A percentile compares a stretch with the other conserved stretches of the same genome.
Evolutionary conservation across 495 filamentous ascomycete genomes (phyloP).

Genomic region (Aspergillus wentii): DNA sequence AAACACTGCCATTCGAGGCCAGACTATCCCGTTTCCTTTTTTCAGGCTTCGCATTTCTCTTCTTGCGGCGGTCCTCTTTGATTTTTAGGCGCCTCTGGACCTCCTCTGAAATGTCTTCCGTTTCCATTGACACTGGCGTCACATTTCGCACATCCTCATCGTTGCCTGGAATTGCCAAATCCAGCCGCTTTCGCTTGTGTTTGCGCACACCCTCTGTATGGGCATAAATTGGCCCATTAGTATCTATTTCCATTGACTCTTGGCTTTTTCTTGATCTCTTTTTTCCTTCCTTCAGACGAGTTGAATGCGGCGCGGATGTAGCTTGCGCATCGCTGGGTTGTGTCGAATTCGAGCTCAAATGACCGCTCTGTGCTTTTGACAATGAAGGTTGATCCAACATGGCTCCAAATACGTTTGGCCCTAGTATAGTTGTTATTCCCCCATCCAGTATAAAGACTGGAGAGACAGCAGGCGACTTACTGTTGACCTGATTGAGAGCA

Average conservation of each 20-base stretch:
- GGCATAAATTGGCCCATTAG: constrained; percentile 1
- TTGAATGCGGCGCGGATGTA: not conserved
- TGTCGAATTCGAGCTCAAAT: not conserved
- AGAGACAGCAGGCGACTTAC: no score
- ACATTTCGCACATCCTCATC: constrained; percentile 15
- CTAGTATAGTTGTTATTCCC: no score
- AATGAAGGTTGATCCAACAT: no score
- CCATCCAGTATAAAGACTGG: no score
- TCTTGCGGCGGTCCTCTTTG: constrained; percentile 31
- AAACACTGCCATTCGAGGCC: constrained; percentile 24
- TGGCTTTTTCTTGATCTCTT: not conserved
- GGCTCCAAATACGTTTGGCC: no score
- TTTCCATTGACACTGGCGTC: constrained; percentile 26
- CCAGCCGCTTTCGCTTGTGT: constrained; percentile 21
- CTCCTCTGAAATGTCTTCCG: constrained; percentile 43
- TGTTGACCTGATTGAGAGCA: constrained; percentile 10
- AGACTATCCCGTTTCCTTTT: constrained; percentile 40
- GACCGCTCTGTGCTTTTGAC: no score
- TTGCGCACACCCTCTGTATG: constrained; percentile 1
- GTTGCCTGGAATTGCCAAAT: constrained; percentile 7
- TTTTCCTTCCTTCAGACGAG: not conserved
- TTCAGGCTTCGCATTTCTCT: constrained; percentile 22
- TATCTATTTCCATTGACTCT: constrained; percentile 1
- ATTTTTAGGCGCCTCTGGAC: constrained; percentile 37
- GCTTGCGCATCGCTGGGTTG: not conserved